Evolutionary conservation across 2,329 filamentous ascomycete genomes (phyloP), one percentile per base, ranked within the genome.

Genomic region (Venturia asperata): DNA sequence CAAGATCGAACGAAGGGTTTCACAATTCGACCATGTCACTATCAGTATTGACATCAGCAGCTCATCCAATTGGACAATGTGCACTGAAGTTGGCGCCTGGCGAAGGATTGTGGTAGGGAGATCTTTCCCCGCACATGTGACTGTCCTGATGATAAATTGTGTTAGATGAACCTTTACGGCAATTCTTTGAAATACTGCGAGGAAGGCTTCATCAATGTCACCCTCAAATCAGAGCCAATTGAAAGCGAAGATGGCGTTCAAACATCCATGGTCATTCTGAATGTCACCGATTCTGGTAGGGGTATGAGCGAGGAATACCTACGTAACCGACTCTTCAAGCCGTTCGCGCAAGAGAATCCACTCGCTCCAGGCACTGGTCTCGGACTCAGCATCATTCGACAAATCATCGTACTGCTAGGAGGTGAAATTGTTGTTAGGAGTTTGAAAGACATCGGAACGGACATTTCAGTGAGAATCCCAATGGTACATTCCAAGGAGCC

Each of bases 101-200:
- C 70, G 74, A 61, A 71, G 75, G 15, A 72, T 77, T 5, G 71
- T 77, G 17, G 75, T 76, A 73, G 77, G 77, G 63, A 49, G 76
- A 37, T 58, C 17, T 21, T 30, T 27, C 1, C 10, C 17, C 11
- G 13, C 6, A 27, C 4, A 11, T 37, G 17, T n/a, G 11, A 30
- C 17, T 30, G 13, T 5, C 52, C 21, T 27, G 15, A 17, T n/a
- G 11, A 58, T n/a, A 30, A 58, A 30, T n/a, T 58, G 3, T n/a
- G 27, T n/a, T 78, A 87, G 61, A 85, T 86, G 83, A 87, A 87
- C 65, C 69, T 87, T 0, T 82, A 86, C 52, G 83, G 83, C 10
- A 87, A 87, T 69, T 80, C 85, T 0, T 77, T 87, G 70, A 87
- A 87, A 70, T 87, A 86, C 66, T 87, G 84, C 0, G 76, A 78